Evolutionary conservation across 2,329 filamentous ascomycete genomes (phyloP), one percentile per base, ranked within the genome.

Genomic region (Colletotrichum sojae): DNA sequence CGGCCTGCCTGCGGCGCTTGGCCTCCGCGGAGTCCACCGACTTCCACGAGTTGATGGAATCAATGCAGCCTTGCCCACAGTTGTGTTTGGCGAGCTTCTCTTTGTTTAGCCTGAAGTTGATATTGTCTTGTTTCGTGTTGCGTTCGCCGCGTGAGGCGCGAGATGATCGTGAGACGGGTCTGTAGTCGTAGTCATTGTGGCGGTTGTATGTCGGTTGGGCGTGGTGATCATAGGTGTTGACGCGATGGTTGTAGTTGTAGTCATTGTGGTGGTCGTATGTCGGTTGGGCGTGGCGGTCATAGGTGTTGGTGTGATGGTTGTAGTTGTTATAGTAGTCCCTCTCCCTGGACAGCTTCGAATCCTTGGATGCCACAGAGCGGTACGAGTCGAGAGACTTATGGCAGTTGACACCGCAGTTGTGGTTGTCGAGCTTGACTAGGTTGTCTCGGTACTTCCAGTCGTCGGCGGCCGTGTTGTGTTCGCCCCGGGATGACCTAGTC

Each of bases 361-460:
- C 39, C 16, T 53, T 39, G 31, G 45, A 58, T 0, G 39, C 59
- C 6, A 53, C 53, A 2, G 65, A 64, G 2, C 6, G 46, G 18
- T 53, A 64, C 0, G 60, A 67, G 15, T 46, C n/a, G 0, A 67
- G 6, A 8, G 52, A 64, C 8, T 25, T 16, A 2, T 39, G 12
- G 3, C 60, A 64, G 25, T 8, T 16, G 2, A 4, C 2, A 5
- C 60, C 60, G 3, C 65, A 67, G n/a, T 57, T 9, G 5, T n/a
- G 2, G 1, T 5, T 12, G 2, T 48, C 16, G 3, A 39, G 45
- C n/a, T 67, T 67, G 5, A 18, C 46, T 3, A 67, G 45, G 53
- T 57, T 67, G 18, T 58, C 65, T n/a, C 20, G 46, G 20, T 67
- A 57, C 20, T 63, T 53, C 40, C 16, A 9, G n/a, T 53, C 36